Conservation (phyloP, 345 rosid species). For the Rhizophora apiculata region DNA sequence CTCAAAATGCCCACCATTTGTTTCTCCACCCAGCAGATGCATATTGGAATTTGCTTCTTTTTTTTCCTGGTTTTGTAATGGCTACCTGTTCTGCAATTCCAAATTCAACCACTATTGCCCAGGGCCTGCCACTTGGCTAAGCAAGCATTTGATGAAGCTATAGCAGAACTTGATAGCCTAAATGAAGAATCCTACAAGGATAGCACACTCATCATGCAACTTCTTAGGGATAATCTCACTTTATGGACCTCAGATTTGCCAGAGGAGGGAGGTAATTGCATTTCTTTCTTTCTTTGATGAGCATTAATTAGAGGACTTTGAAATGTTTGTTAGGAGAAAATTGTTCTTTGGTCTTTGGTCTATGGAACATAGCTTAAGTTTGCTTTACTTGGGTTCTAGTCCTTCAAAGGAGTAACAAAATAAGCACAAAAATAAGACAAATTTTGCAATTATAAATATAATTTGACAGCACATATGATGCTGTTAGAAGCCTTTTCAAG, state of each 20-base stretch:
- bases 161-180: conserved; percentile 81
- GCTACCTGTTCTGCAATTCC: not conserved
- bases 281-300: not conserved
- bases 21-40: too few species aligned
- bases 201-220: conserved; percentile 87
- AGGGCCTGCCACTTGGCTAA: conserved; percentile 88
- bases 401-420: not conserved
- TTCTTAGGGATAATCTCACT: conserved; percentile 84
- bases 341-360: not conserved
- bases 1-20: too few species aligned
- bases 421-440: not conserved
- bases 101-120: conserved; percentile 11
- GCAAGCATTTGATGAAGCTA: conserved; percentile 86
- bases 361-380: not conserved
- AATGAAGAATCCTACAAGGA: conserved; percentile 87
- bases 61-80: not conserved
- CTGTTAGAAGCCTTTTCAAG: not conserved
- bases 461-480: not conserved
- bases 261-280: conserved; percentile 69
- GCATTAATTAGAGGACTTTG: not conserved
- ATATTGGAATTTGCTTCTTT: not conserved
- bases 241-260: conserved; percentile 82
- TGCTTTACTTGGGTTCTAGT: not conserved
- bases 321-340: not conserved
- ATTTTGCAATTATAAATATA: not conserved